Evolutionary conservation across 2,329 filamentous ascomycete species (phyloP).

Genomic region (Penicillium sp.): DNA sequence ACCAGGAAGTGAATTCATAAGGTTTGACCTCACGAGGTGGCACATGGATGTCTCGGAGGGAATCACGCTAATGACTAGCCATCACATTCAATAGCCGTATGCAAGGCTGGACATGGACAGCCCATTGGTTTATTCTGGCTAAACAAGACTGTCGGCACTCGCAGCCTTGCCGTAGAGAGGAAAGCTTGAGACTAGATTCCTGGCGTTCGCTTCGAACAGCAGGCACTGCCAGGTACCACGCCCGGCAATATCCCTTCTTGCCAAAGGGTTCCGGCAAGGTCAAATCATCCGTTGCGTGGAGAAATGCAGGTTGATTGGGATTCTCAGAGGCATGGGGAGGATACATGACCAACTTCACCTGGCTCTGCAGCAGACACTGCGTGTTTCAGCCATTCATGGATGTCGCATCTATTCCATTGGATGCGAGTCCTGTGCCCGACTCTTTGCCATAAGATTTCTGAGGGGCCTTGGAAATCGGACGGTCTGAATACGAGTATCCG

Average conservation of each 20-base stretch:
- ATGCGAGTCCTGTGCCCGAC: too few species aligned
- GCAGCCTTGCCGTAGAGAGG: conserved; percentile 1
- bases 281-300: background rate
- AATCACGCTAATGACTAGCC: background rate
- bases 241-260: background rate
- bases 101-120: too few species aligned
- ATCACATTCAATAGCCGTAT: background rate
- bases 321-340: background rate
- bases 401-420: too few species aligned
- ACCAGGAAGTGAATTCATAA: background rate
- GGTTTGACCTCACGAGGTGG: conserved; percentile 1
- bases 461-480: too few species aligned
- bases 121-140: background rate
- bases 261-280: background rate
- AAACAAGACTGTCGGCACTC: background rate
- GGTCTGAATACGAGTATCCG: background rate
- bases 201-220: background rate
- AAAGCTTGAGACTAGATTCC: background rate
- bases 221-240: background rate
- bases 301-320: background rate
- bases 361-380: background rate
- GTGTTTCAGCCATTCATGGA: background rate
- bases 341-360: background rate
- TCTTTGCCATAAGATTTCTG: too few species aligned
- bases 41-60: background rate